These are phyloP conservation scores for Fusarium buxicola DNA, from an alignment of 2,329 filamentous ascomycete genomes.

Conservation along the genomic window DNA sequence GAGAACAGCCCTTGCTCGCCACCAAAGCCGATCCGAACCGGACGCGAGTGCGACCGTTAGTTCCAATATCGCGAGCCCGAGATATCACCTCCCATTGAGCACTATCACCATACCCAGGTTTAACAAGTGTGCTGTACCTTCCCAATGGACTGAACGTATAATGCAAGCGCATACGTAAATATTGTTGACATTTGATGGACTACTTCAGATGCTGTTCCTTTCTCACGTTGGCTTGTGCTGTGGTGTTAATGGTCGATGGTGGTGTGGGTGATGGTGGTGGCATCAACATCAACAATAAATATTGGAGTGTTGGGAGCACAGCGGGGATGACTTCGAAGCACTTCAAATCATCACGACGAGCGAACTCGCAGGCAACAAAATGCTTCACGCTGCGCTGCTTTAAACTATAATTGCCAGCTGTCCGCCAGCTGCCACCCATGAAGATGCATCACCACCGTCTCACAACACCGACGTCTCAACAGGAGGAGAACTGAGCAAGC, in stretches of 20 bases:
- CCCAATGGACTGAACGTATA: neutral
- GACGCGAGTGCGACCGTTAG: neutral
- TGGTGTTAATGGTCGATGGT: neutral
- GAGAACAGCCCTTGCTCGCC: neutral
- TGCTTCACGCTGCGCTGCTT: constrained; percentile 14
- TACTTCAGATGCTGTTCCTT: neutral
- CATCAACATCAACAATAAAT: constrained; percentile 8
- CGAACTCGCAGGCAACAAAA: constrained; percentile 1
- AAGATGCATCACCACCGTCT: constrained; percentile 10
- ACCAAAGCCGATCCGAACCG: neutral
- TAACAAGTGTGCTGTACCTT: constrained; percentile 16
- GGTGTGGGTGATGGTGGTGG: constrained; percentile 13
- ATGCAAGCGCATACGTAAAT: constrained; percentile 16
- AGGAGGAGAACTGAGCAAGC: neutral
- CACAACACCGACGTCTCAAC: neutral
- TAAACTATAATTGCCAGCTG: neutral
- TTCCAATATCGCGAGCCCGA: neutral
- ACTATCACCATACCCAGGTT: neutral
- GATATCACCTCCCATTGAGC: neutral
- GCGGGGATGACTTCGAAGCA: constrained; percentile 25
- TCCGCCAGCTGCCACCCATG: constrained; percentile 1
- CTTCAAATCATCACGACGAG: constrained; percentile 13
- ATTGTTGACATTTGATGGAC: no score
- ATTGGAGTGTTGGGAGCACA: neutral
- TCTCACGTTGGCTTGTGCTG: neutral